Evolutionary conservation across 2,329 filamentous ascomycete genomes (phyloP), one percentile per base, ranked within the genome.

Genomic region (Ophiostoma quercus): DNA sequence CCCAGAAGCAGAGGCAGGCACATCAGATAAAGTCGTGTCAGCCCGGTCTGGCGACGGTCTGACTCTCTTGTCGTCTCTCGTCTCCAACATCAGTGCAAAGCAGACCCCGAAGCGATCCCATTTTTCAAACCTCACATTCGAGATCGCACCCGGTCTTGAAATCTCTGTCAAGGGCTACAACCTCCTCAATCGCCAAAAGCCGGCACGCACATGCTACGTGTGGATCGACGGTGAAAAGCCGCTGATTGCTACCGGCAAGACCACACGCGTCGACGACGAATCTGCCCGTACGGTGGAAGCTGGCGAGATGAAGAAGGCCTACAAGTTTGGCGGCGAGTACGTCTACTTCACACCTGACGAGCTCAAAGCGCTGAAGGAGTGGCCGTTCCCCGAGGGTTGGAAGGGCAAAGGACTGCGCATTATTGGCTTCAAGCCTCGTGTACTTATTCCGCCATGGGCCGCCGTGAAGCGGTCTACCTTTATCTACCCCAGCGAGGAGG

Each of bases 81-180:
- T 99, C 81, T 95, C 93, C 14, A 95, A 92, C 68, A 91, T 99
- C 75, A 96, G 92, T 74, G 97, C 94, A 0, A 95, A 93, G 77
- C 91, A 96, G 73, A 90, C 92, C 0, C 89, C 94, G 1, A 93
- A 95, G 72, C 86, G 95, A 71, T 88, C 94, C 0, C 83, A 96
- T 2, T 98, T 99, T 78, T 92, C 90, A 2, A 92, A 90, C 68
- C 82, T 97, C n/a, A 87, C 92, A 0, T 85, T 99, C 70, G 94
- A 98, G 77, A 85, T 99, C 69, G 93, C 91, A 0, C 94, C 94
- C 0, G 88, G 88, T 1, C 82, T 99, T 32, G 88, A 85, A 62
- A 97, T 99, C 69, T 94, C 94, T 0, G 90, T 99, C 54, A 97
- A 96, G 76, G 95, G 95, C 6, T 99, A 94, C 80, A 92, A 96